Evolutionary conservation across 805 yeast genomes (phyloP).

Genomic region (Hanseniaspora meyeri): DNA sequence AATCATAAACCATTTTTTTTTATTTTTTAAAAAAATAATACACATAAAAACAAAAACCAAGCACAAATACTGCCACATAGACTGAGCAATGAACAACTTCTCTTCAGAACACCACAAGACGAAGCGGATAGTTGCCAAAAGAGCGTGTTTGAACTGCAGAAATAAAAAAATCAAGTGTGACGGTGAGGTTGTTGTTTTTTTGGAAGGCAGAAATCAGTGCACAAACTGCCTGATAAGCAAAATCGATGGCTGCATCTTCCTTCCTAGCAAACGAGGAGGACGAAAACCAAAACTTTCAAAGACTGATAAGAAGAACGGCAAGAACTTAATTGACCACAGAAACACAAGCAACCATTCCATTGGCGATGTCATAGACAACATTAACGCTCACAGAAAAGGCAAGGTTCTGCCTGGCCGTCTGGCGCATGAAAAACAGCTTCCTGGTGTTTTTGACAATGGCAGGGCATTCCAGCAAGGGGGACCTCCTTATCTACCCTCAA

Average conservation of each 20-base stretch:
- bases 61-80: neutral
- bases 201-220: constrained; percentile 27
- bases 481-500: neutral
- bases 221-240: constrained; percentile 39
- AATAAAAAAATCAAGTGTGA: constrained; percentile 57
- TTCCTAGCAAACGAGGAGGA: constrained; percentile 47
- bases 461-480: neutral
- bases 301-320: neutral
- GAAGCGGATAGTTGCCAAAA: constrained; percentile 35
- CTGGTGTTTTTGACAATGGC: neutral
- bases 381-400: too few species aligned
- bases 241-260: constrained; percentile 39
- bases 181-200: constrained; percentile 35
- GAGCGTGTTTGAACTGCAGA: constrained; percentile 54
- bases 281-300: constrained; percentile 26
- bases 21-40: too few species aligned
- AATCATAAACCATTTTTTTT: too few species aligned
- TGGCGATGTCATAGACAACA: neutral
- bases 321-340: neutral
- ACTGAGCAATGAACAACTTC: neutral
- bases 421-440: neutral
- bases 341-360: neutral
- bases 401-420: neutral
- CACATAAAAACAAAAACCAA: neutral
- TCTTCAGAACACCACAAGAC: neutral